A percentile compares a stretch with the other conserved stretches of the same genome.
Conservation (phyloP, 176 grass and related monocot species). For the Hordeum marinum region DNA sequence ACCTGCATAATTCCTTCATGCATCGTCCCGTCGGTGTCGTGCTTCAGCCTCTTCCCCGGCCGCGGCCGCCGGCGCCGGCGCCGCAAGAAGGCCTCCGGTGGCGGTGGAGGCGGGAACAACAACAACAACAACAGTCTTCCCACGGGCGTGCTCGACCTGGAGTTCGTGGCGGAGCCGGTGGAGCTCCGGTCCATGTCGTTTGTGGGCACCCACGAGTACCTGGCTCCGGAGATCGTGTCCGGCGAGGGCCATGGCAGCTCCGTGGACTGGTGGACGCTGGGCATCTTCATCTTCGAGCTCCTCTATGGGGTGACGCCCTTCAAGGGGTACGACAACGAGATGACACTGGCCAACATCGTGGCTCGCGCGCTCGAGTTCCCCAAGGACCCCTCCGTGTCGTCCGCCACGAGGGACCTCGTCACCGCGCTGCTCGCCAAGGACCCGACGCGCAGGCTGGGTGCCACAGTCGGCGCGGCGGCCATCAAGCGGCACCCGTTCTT, state of each 20-base stretch:
- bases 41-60: conserved; percentile 66
- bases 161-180: conserved; percentile 85
- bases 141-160: conserved; percentile 34
- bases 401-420: conserved; percentile 54
- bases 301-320: conserved; percentile 88
- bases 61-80: not conserved
- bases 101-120: not conserved
- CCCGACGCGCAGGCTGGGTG: conserved; percentile 53
- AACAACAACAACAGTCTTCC: not conserved
- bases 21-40: conserved; percentile 75
- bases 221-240: conserved; percentile 88
- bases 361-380: conserved; percentile 94
- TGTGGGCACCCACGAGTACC: conserved; percentile 97
- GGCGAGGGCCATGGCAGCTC: conserved; percentile 93
- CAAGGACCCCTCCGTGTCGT: conserved; percentile 56
- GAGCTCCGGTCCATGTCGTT: conserved; percentile 92
- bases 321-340: conserved; percentile 78
- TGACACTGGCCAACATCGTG: conserved; percentile 89
- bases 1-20: conserved; percentile 76
- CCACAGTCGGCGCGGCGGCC: conserved; percentile 67
- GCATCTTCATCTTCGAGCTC: conserved; percentile 89
- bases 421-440: conserved; percentile 76
- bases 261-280: conserved; percentile 97
- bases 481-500: conserved; percentile 90
- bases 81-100: conserved; percentile 19